Evolutionary conservation across 78 protist species (phyloP).

Genomic region (Dictyostelium discoideum): DNA sequence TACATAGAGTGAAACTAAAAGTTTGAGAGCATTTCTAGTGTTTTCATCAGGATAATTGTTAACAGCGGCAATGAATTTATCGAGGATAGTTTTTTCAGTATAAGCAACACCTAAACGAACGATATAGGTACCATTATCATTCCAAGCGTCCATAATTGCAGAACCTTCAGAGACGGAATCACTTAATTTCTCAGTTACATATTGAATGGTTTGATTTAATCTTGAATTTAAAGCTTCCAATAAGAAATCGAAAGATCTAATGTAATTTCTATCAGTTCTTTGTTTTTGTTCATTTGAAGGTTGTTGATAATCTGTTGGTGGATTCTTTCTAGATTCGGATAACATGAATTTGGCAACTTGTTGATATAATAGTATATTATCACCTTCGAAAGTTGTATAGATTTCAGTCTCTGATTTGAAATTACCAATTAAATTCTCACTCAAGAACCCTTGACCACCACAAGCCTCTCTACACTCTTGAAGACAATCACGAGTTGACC

Average conservation of each 20-base stretch:
- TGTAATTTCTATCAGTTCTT: neutral
- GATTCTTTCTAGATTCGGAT: constrained; percentile 30
- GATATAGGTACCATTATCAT: constrained; percentile 36
- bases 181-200: constrained; percentile 18
- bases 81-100: constrained; percentile 19
- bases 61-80: constrained; percentile 31
- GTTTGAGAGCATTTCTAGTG: constrained; percentile 9
- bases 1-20: constrained; percentile 5
- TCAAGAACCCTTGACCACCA: constrained; percentile 81
- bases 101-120: constrained; percentile 26
- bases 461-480: constrained; percentile 67
- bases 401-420: constrained; percentile 72
- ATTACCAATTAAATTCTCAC: constrained; percentile 60
- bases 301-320: constrained; percentile 35
- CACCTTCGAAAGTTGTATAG: constrained; percentile 81
- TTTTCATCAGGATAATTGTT: constrained; percentile 14
- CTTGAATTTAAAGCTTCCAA: constrained; percentile 9
- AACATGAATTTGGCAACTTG: constrained; percentile 54
- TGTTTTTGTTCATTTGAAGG: constrained; percentile 6
- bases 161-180: constrained; percentile 46
- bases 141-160: constrained; percentile 75
- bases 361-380: constrained; percentile 65
- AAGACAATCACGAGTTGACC: constrained; percentile 63
- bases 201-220: constrained; percentile 1
- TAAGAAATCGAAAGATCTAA: constrained; percentile 49